These are phyloP conservation scores for Chlorophyllum brunneum DNA, from an alignment of 768 basidiomycete genomes.

Conservation along the genomic window DNA sequence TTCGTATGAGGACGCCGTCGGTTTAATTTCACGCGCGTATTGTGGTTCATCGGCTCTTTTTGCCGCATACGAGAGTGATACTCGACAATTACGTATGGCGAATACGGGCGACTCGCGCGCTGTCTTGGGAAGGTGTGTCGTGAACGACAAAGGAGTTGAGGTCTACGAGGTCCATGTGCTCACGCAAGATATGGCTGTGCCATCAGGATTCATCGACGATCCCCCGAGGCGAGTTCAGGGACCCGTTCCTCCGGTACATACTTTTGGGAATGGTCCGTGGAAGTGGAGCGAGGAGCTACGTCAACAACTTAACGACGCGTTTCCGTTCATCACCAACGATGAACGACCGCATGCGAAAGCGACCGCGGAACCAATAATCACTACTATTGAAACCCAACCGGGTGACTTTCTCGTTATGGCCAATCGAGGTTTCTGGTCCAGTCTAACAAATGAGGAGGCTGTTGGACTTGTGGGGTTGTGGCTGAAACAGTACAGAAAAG, in stretches of 20 bases:
- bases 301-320: constrained; percentile 25
- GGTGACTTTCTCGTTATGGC: constrained; percentile 58
- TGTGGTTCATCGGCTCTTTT: constrained; percentile 43
- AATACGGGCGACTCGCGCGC: constrained; percentile 47
- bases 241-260: constrained; percentile 19
- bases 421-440: constrained; percentile 55
- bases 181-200: constrained; percentile 35
- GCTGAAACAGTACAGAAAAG: constrained; percentile 19
- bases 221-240: not conserved
- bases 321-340: constrained; percentile 17
- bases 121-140: constrained; percentile 38
- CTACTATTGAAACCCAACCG: constrained; percentile 32
- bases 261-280: constrained; percentile 42
- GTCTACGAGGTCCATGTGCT: constrained; percentile 37
- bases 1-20: constrained; percentile 24
- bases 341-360: not conserved
- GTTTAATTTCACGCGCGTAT: constrained; percentile 28
- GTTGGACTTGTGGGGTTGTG: constrained; percentile 36
- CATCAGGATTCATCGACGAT: constrained; percentile 4
- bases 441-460: constrained; percentile 48
- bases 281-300: constrained; percentile 42
- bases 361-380: constrained; percentile 47
- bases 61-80: constrained; percentile 38
- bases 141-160: constrained; percentile 19
- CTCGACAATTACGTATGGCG: constrained; percentile 36